Evolutionary conservation across 2,329 filamentous ascomycete species (phyloP), one percentile per base, ranked within the genome.

Genomic region (Aspergillus amoenus): DNA sequence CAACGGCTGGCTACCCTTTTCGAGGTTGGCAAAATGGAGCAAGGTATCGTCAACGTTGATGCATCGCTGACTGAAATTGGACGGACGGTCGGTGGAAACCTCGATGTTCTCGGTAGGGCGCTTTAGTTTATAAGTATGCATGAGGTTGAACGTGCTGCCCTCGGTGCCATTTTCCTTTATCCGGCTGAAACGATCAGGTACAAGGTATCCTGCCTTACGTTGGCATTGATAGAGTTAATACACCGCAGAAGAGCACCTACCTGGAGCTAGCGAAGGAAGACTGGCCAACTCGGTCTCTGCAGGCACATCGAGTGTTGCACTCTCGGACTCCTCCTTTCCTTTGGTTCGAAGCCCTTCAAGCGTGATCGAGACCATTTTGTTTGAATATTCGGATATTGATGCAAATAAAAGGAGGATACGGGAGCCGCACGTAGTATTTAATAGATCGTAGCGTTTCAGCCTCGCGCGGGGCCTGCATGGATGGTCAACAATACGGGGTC

Each of bases 91-190:
- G 3, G 11, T 8, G 15, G 21, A 24, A 15, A 44, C 21, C 5
- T 13, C 42, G 5, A 44, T 12, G 18, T 12, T n/a, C 42, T 24
- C 5, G 6, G 18, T 22, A 22, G 18, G 42, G 27, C n/a, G 11
- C 0, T n/a, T 8, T 5, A 44, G 21, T 4, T 2, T 0, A 15
- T 44, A 44, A 0, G 3, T 0, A 22, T 3, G 2, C 6, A 8
- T 3, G 9, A 22, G 42, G 11, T 3, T 24, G 8, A 15, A 44
- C 5, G 1, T 2, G 15, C 4, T 12, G 18, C 42, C 12, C 12
- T 4, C 5, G 15, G 11, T 5, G 11, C 42, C 42, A 12, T 44
- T 15, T 13, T 27, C 3, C 12, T 6, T 24, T 24, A 12, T 22
- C 21, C 42, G 42, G 15, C 11, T 7, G 17, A 44, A 9, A 22